Evolutionary conservation across 2,329 filamentous ascomycete genomes (phyloP), one percentile per base, ranked within the genome.

Genomic region (Mollisiaceae sp.): DNA sequence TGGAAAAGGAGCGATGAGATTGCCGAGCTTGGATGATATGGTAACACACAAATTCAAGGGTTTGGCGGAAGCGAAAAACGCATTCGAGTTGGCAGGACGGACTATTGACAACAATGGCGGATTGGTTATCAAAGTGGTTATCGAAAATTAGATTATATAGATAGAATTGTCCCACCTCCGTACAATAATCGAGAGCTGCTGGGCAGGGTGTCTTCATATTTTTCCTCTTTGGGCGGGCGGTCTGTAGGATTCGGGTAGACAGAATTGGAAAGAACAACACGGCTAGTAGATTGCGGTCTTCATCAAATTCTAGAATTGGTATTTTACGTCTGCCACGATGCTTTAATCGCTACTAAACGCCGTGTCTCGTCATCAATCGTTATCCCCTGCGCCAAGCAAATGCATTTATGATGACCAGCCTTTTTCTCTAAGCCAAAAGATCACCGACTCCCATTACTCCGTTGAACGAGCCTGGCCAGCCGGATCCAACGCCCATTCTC

Each of bases 31-130:
- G 64, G 85, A 89, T 58, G 85, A 88, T 72, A 85, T 93, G 81
- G 85, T 93, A n/a, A 93, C 90, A 3, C 90, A 93, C 76, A 83
- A 86, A 8, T 90, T 89, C 77, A 85, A 84, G 67, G 90, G 90
- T 0, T 79, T 93, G 0, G 85, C 83, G 15, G 81, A 84, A 36
- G 87, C 86, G 8, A 83, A 84, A 63, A 80, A 83, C 54, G 90
- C 89, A 1, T 92, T 93, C 74, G 87, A 90, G 72, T 83, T 92
- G 74, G 91, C 90, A 1, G 85, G 86, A 15, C 86, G 86, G 72
- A 91, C 89, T 0, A 83, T 84, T 43, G 91, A 92, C 72, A 86
- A 87, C 38, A 79, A 88, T 1, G 89, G 89, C 0, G 89, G 87
- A 20, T 77, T 92, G 61, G 89, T 93, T 18, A 78, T 93, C 67